Evolutionary conservation across 352 stramenopile species (phyloP).

Genomic region (Poterioochromonas sp.): DNA sequence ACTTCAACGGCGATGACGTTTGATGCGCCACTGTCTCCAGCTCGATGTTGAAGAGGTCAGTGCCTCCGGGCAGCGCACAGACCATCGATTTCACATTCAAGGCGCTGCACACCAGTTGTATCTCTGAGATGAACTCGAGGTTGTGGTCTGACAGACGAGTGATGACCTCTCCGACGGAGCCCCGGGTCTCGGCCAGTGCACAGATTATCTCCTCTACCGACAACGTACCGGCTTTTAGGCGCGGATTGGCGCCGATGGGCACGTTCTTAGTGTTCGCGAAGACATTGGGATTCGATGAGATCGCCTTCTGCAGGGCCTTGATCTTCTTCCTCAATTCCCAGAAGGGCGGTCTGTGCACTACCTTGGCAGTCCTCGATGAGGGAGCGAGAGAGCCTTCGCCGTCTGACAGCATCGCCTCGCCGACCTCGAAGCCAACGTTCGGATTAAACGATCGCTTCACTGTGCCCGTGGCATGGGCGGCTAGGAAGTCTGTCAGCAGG

Average conservation of each 20-base stretch:
- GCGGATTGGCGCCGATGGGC: not conserved
- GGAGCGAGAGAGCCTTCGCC: not conserved
- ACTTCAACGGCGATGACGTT: not conserved
- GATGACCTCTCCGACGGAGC: not conserved
- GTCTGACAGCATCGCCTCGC: not conserved
- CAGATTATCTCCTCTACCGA: conserved; percentile 8
- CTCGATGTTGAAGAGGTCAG: not conserved
- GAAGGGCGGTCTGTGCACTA: not conserved
- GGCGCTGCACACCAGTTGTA: not conserved
- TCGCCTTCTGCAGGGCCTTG: not conserved
- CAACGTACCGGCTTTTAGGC: not conserved
- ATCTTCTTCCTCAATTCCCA: not conserved
- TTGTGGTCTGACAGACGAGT: not conserved
- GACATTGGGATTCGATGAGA: too few relatives aligned
- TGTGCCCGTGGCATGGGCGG: not conserved
- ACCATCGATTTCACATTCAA: not conserved
- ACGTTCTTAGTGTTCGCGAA: not conserved
- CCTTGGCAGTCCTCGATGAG: not conserved
- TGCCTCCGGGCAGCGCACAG: not conserved
- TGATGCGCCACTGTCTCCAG: not conserved
- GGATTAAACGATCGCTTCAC: not conserved
- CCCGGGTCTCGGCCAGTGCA: not conserved
- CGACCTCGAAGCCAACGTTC: not conserved
- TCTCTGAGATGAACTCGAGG: not conserved
- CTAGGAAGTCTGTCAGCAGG: not conserved